These are phyloP conservation scores for Colletotrichum chrysophilum DNA, from an alignment of 2,329 filamentous ascomycete species.

Conservation along the genomic window DNA sequence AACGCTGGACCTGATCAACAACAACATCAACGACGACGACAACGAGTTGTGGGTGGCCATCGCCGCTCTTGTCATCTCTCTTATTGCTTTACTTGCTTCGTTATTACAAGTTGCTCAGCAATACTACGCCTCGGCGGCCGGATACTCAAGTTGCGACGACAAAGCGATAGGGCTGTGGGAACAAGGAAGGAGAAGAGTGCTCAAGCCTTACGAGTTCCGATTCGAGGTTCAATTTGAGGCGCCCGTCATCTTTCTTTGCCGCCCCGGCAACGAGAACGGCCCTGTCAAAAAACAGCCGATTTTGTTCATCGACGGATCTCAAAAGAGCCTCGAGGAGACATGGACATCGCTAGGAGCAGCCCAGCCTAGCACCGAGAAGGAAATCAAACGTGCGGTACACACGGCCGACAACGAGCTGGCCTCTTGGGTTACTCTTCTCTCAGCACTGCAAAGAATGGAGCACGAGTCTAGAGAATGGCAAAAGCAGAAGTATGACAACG, in stretches of 20 bases:
- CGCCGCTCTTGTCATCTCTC: conserved; percentile 51
- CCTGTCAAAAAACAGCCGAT: conserved; percentile 35
- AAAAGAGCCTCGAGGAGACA: conserved; percentile 37
- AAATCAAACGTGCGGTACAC: conserved; percentile 37
- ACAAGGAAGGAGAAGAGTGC: conserved; percentile 41
- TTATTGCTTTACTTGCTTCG: conserved; percentile 50
- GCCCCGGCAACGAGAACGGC: conserved; percentile 39
- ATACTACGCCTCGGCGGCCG: conserved; percentile 54
- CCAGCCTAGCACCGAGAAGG: too few species aligned
- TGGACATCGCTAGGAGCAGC: too few species aligned
- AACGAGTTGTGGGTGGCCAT: conserved; percentile 44
- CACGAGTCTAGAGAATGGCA: conserved; percentile 53
- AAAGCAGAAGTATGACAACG: conserved; percentile 30
- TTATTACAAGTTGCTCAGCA: conserved; percentile 55
- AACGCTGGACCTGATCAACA: conserved; percentile 1
- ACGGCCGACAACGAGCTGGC: conserved; percentile 63
- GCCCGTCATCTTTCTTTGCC: conserved; percentile 56
- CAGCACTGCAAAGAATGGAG: conserved; percentile 56
- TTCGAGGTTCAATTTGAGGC: conserved; percentile 55
- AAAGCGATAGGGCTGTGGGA: conserved; percentile 55
- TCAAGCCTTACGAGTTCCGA: conserved; percentile 48
- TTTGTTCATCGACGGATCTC: conserved; percentile 42
- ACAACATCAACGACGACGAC: conserved; percentile 21
- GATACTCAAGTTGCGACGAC: conserved; percentile 52
- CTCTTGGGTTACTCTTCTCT: conserved; percentile 58